Base-by-base conservation (phyloP, 2,329 filamentous ascomycete genomes). In the Pleochaeta shiraiana region DNA sequence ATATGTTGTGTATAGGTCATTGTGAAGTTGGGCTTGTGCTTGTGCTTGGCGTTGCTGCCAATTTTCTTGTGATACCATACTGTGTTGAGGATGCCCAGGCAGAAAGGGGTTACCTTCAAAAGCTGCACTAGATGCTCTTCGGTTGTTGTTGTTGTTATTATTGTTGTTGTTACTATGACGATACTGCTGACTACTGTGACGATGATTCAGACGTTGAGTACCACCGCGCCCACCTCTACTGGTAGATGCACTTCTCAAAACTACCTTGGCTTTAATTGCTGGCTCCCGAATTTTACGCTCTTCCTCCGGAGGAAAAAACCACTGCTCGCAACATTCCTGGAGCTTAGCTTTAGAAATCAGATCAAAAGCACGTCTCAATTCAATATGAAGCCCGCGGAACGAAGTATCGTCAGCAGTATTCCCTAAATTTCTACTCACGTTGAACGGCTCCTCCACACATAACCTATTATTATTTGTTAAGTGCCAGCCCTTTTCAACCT, bases 371-470 rank as follows among this genome's bases (percentile, higher is more conserved):
- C 90, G 82, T 67, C 93, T 84, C 62, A 98, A 78, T 75, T 98
- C 93, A 68, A 90, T 75, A 73, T 98, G 93, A 33, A 98, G 81
- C 0, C 93, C 93, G 63, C 87, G 83, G 75, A 95, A 96, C 0
- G 93, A 92, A 53, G 88, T 95, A 73, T 95, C 91, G 72, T 98
- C 93, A 9, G 90, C 93, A 1, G 93, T 97, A 70, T 98, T 98
- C 50, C 91, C 93, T 57, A 98, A 79, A 73, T 98, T 98, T 50
- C 93, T 83, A 39, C 81, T 80, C 3, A 81, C 86, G 71, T 95
- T 98, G 78, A 98, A 98, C 0, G 93, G 93, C 74, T 98, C 93
- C 73, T 98, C 93, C 12, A 98, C 89, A 73, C 92, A 96, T 34
- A 98, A 80, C 67, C 87, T 84, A 71, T 95, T 93, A 71, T 91